Base-by-base conservation (phyloP, 495 filamentous ascomycete genomes). In the Glarea lozoyensis region DNA sequence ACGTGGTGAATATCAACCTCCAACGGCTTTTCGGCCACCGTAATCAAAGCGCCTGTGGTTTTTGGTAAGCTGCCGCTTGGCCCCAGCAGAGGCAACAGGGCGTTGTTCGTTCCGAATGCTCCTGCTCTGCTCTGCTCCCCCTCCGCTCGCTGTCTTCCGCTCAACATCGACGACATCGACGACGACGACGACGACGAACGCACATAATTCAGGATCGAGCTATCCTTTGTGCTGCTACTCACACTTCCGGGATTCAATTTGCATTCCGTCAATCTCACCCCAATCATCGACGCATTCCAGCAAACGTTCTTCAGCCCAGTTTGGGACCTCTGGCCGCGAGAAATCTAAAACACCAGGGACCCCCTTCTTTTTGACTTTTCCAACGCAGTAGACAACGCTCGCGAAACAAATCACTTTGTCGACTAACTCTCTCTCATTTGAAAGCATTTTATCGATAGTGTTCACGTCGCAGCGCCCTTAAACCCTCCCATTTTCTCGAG, bases 101-200 rank as follows among this genome's bases (percentile, higher is more conserved):
- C n/a, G n/a, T n/a, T n/a, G n/a, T n/a, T 24, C 34, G 24, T 37
- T 42, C 23, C 25, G 17, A 17, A 21, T 23, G 9, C 29, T 38
- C 22, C 40, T 16, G 19, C 46, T n/a, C n/a, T 27, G 10, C 19
- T 36, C n/a, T 29, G 12, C 30, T 35, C 30, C 34, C 25, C 21
- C 10, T 18, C 10, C 32, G 29, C n/a, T n/a, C n/a, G n/a, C n/a
- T n/a, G n/a, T n/a, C n/a, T n/a, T n/a, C n/a, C n/a, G n/a, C n/a
- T n/a, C n/a, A n/a, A n/a, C n/a, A n/a, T 42, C 48, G 33, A 43
- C 30, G 17, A 46, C 39, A 11, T 43, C 44, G 36, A 52, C 44
- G 37, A 42, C 37, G 27, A 49, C 30, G 15, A 35, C 48, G 20
- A 40, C 37, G 22, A 35, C 29, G 6, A 13, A 18, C 13, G 20